A percentile compares a stretch with the other conserved stretches of the same genome.
Evolutionary conservation across 2,329 filamentous ascomycete genomes (phyloP).

Genomic region (Ophiostoma sp.): DNA sequence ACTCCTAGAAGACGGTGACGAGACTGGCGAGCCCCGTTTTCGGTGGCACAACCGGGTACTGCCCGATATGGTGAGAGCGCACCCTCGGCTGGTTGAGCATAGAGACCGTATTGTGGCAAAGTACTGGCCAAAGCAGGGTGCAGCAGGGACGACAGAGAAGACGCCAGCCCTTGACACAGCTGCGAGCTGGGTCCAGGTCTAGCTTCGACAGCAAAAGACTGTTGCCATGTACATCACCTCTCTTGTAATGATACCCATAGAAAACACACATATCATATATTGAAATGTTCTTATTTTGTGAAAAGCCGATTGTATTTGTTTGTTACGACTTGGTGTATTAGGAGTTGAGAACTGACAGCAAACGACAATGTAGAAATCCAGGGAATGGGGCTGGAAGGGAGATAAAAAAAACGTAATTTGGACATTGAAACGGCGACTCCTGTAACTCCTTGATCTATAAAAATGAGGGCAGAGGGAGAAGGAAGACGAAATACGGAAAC

Average conservation of each 20-base stretch:
- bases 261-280: background rate
- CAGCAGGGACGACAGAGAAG: background rate
- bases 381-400: background rate
- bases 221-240: background rate
- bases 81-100: conserved; percentile 66
- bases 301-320: background rate
- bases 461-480: background rate
- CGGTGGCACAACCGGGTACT: conserved; percentile 66
- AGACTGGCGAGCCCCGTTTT: conserved; percentile 38
- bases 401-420: background rate
- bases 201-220: background rate
- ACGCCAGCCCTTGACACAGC: conserved; percentile 14
- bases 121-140: conserved; percentile 33
- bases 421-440: background rate
- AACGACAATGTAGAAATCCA: too few species aligned
- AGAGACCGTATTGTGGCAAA: conserved; percentile 45
- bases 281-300: too few species aligned
- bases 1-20: conserved; percentile 59
- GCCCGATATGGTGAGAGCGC: conserved; percentile 54
- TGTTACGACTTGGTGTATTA: background rate
- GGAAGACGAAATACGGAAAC: background rate
- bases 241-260: conserved; percentile 16
- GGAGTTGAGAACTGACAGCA: background rate
- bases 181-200: conserved; percentile 25
- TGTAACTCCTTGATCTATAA: conserved; percentile 5